Conservation (phyloP, 495 filamentous ascomycete species). For the Xylaria cubensis region DNA sequence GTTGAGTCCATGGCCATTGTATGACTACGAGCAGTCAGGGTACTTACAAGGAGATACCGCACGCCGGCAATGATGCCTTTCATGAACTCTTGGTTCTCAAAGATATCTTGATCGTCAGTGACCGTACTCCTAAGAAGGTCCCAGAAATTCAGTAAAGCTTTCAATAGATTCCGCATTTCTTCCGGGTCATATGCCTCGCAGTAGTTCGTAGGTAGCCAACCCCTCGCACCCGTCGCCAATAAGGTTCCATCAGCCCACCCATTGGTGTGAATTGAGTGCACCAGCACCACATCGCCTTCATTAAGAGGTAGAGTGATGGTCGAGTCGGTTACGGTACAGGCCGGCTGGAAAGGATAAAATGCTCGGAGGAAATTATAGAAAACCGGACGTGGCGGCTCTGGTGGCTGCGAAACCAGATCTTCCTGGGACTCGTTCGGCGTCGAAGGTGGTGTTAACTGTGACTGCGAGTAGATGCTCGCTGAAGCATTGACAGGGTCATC, state of each 20-base stretch:
- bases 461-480: conserved; percentile 51
- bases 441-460: conserved; percentile 74
- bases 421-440: conserved; percentile 71
- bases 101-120: conserved; percentile 69
- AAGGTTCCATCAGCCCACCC: conserved; percentile 99
- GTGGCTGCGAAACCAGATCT: conserved; percentile 56
- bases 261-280: conserved; percentile 97
- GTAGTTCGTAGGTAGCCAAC: conserved; percentile 98
- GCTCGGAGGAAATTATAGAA: conserved; percentile 96
- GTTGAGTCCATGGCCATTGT: conserved; percentile 20
- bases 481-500: conserved; percentile 42
- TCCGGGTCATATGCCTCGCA: conserved; percentile 92
- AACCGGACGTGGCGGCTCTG: conserved; percentile 59
- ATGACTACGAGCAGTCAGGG: not conserved
- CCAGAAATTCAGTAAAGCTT: conserved; percentile 90
- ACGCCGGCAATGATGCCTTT: conserved; percentile 93
- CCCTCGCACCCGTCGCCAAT: conserved; percentile 82
- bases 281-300: conserved; percentile 88
- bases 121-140: conserved; percentile 78
- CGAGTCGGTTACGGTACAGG: conserved; percentile 67
- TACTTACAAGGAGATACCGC: conserved; percentile 81
- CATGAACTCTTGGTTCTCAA: conserved; percentile 88
- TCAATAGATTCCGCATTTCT: conserved; percentile 82
- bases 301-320: conserved; percentile 89
- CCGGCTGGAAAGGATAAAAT: conserved; percentile 92